phyloP scores from a whole-genome alignment of 306 rosid genomes.

The Rubus idaeus region DNA sequence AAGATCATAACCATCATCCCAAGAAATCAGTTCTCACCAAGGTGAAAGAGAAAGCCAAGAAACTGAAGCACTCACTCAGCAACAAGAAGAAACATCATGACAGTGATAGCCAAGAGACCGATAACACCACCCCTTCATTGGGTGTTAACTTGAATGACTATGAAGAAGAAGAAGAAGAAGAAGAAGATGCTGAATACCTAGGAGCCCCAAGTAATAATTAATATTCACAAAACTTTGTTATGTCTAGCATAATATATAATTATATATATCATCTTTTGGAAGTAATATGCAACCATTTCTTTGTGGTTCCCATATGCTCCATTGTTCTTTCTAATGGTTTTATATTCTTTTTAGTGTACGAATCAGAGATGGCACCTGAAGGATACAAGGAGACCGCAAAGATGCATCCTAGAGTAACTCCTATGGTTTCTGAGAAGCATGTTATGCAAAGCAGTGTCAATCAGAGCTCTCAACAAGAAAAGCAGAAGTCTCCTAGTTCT shows the following conservation, averaged over 20 bases:
- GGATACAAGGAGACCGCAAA: conserved; percentile 41
- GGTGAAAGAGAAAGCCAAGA: conserved; percentile 91
- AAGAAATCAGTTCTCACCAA: conserved; percentile 87
- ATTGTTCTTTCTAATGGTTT: neutral
- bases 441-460: conserved; percentile 35
- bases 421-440: conserved; percentile 49
- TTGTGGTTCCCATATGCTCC: neutral
- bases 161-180: conserved; percentile 42
- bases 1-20: conserved; percentile 59
- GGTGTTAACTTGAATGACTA: conserved; percentile 42
- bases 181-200: conserved; percentile 56
- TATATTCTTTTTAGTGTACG: conserved; percentile 52
- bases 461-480: conserved; percentile 25
- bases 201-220: conserved; percentile 72
- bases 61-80: conserved; percentile 68
- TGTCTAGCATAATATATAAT: neutral
- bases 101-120: conserved; percentile 25
- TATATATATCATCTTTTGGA: neutral
- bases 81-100: conserved; percentile 57
- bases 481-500: conserved; percentile 17
- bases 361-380: conserved; percentile 63
- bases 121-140: conserved; percentile 37
- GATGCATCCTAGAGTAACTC: conserved; percentile 49
- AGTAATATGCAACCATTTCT: neutral
- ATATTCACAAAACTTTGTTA: neutral